These are phyloP conservation scores for Sphaerulina musiva DNA, from an alignment of 2,329 filamentous ascomycete genomes.

Conservation along the genomic window DNA sequence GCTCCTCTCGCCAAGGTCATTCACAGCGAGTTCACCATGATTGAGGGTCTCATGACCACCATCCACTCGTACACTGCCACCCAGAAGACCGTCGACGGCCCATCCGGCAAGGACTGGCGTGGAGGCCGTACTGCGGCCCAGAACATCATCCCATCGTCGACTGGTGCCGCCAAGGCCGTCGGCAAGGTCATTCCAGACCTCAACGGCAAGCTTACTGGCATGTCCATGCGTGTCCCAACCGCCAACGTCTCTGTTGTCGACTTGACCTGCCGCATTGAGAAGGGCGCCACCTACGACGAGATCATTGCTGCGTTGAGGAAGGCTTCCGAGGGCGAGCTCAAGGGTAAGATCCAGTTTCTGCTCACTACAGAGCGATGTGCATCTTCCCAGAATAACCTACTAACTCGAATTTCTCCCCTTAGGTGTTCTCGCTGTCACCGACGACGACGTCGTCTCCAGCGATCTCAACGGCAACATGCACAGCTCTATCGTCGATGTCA, in stretches of 20 bases:
- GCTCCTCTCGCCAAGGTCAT: conserved; percentile 98
- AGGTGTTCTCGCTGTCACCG: conserved; percentile 90
- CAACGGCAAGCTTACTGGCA: conserved; percentile 99
- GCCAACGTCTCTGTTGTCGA: conserved; percentile 99
- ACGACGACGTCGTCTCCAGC: conserved; percentile 91
- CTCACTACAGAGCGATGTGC: not conserved
- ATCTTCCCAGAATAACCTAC: not conserved
- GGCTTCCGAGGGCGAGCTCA: conserved; percentile 73
- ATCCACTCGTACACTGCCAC: conserved; percentile 99
- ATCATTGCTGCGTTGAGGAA: conserved; percentile 89
- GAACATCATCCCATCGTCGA: conserved; percentile 99
- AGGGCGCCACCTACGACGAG: conserved; percentile 76
- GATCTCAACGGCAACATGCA: conserved; percentile 87
- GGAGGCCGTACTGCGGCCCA: conserved; percentile 97
- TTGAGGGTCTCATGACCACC: conserved; percentile 99
- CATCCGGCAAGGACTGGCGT: conserved; percentile 98
- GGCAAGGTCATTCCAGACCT: conserved; percentile 98
- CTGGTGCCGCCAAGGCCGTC: conserved; percentile 98
- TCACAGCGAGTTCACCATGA: conserved; percentile 94
- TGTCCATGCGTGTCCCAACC: conserved; percentile 98
- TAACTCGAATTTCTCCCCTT: conserved; percentile 8
- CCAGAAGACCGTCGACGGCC: conserved; percentile 98
- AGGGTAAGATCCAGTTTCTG: conserved; percentile 57
- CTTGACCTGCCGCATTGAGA: conserved; percentile 89
- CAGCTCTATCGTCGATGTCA: conserved; percentile 98